A percentile compares a stretch with the other conserved stretches of the same genome.
Evolutionary conservation across 176 grass and related monocot species (phyloP).

Genomic region (Bolboschoenus planiculmis): DNA sequence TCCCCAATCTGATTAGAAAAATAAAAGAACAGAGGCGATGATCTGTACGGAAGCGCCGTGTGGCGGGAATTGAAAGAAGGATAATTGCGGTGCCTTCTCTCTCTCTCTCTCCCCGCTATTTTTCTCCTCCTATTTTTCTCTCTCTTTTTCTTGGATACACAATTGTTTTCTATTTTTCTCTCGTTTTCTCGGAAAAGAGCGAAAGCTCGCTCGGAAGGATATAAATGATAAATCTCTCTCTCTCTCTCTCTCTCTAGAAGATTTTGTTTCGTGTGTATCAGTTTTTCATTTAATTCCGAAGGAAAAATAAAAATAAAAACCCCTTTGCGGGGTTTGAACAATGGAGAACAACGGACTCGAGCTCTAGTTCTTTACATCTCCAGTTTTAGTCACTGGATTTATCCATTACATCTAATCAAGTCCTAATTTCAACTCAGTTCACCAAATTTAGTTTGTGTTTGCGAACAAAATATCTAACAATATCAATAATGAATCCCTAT

Average conservation of each 20-base stretch:
- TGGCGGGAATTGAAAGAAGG: neutral
- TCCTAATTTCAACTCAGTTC: neutral
- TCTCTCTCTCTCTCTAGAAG: neutral
- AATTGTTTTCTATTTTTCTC: neutral
- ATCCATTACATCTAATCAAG: neutral
- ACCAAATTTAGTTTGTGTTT: neutral
- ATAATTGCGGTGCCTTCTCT: neutral
- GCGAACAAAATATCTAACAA: neutral
- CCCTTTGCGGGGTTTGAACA: neutral
- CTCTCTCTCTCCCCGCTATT: neutral
- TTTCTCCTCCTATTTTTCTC: neutral
- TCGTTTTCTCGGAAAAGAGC: slow-evolving; percentile 6
- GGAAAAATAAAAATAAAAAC: neutral
- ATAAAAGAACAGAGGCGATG: neutral
- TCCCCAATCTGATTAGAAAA: slow-evolving; percentile 7
- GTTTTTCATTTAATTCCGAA: neutral
- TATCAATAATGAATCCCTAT: neutral
- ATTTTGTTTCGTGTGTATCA: neutral
- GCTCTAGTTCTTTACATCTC: neutral
- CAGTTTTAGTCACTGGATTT: neutral
- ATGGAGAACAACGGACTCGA: neutral
- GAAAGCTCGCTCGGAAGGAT: neutral
- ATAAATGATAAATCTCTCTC: neutral
- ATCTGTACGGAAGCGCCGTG: slow-evolving; percentile 20
- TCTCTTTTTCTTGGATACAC: neutral